phyloP scores from a whole-genome alignment of 108 stramenopile species.

The Skeletonema menzelii region DNA sequence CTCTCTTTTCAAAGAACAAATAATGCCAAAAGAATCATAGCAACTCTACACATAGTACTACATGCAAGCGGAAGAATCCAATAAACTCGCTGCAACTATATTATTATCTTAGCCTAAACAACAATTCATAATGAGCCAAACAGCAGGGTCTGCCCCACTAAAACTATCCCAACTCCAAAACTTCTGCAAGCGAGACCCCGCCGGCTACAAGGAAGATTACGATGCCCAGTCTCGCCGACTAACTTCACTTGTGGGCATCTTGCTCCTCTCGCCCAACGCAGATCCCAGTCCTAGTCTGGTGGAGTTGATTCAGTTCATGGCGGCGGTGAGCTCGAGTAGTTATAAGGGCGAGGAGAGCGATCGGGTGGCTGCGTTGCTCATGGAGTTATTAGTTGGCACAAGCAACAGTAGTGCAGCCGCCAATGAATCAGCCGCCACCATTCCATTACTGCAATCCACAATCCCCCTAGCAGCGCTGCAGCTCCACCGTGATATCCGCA shows the following conservation, averaged over 20 bases:
- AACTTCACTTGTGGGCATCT: slow-evolving; percentile 68
- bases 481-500: slow-evolving; percentile 88
- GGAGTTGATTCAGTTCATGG: slow-evolving; percentile 90
- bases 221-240: slow-evolving; percentile 84
- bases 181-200: slow-evolving; percentile 94
- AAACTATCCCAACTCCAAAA: slow-evolving; percentile 94
- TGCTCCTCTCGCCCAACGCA: slow-evolving; percentile 74
- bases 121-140: background rate
- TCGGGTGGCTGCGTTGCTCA: slow-evolving; percentile 73
- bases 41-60: no score
- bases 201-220: slow-evolving; percentile 94
- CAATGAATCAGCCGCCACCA: background rate
- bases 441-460: slow-evolving; percentile 33
- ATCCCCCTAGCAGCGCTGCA: slow-evolving; percentile 62
- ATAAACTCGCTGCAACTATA: no score
- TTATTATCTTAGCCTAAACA: no score
- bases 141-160: slow-evolving; percentile 61
- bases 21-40: no score
- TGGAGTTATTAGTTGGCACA: slow-evolving; percentile 81
- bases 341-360: slow-evolving; percentile 80
- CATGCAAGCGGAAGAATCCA: no score
- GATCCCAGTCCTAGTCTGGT: slow-evolving; percentile 73
- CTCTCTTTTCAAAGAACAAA: no score
- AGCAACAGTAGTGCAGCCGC: background rate
- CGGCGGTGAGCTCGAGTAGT: slow-evolving; percentile 74